Evolutionary conservation across 805 yeast genomes (phyloP).

Genomic region (Candida maesae): DNA sequence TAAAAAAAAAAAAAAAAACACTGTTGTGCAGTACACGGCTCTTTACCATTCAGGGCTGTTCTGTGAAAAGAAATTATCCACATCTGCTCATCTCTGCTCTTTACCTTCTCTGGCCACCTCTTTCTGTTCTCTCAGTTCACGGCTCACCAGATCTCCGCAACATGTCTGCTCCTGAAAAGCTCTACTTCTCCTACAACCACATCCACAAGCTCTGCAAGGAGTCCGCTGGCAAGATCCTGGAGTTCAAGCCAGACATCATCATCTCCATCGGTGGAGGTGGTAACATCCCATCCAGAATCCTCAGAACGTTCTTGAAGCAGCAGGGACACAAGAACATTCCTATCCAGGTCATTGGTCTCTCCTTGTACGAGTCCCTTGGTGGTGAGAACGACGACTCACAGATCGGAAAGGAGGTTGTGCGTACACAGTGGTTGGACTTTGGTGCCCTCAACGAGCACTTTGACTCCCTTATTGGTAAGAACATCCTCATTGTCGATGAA

Average conservation of each 20-base stretch:
- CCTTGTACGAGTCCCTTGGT: slow-evolving; percentile 57
- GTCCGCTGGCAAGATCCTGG: slow-evolving; percentile 47
- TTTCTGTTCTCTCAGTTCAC: no score
- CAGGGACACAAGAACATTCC: slow-evolving; percentile 63
- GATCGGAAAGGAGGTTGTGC: slow-evolving; percentile 75
- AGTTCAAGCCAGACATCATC: slow-evolving; percentile 49
- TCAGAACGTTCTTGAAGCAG: slow-evolving; percentile 57
- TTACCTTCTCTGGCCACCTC: neutral
- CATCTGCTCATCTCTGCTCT: slow-evolving; percentile 1
- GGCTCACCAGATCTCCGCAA: no score
- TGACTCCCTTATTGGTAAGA: slow-evolving; percentile 76
- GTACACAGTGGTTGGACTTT: slow-evolving; percentile 91
- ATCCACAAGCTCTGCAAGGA: slow-evolving; percentile 81
- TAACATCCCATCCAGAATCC: slow-evolving; percentile 57
- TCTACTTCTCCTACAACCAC: slow-evolving; percentile 71
- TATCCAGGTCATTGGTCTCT: slow-evolving; percentile 66
- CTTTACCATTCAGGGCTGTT: no score
- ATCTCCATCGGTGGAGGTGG: slow-evolving; percentile 76
- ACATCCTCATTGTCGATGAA: slow-evolving; percentile 79
- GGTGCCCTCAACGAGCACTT: slow-evolving; percentile 65
- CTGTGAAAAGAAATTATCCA: no score
- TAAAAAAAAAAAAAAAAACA: no score
- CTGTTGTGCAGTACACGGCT: no score
- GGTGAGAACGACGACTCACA: slow-evolving; percentile 38
- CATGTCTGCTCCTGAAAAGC: slow-evolving; percentile 33